Percentiles rank a stretch among this genome's conserved stretches.
Conservation (phyloP, 75 land plant genomes). For the Sequoiadendron giganteum region DNA sequence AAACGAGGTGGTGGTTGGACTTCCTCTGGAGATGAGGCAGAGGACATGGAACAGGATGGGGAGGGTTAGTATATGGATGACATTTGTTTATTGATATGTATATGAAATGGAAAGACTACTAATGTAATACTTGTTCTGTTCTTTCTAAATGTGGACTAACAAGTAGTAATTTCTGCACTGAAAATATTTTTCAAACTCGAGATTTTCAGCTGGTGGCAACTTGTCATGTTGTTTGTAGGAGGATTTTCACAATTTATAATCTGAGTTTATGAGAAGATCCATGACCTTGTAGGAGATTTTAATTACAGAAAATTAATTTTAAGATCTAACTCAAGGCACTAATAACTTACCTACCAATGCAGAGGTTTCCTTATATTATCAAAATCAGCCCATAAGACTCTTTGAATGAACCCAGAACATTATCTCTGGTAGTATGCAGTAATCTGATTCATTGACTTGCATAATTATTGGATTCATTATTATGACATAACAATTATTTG, state of each 20-base stretch:
- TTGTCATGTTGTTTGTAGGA: neutral
- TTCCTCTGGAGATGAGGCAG: slow-evolving; percentile 31
- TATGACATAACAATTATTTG: neutral
- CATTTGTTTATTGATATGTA: neutral
- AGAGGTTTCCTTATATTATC: neutral
- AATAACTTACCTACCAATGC: neutral
- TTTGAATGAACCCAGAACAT: neutral
- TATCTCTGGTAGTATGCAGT: neutral
- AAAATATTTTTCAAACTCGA: neutral
- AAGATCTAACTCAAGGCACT: neutral
- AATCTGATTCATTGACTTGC: neutral
- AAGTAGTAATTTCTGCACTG: neutral
- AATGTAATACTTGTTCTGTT: neutral
- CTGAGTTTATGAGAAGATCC: neutral
- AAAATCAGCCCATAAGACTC: neutral
- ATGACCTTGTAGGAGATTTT: neutral
- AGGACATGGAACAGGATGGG: slow-evolving; percentile 14
- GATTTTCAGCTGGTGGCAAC: neutral
- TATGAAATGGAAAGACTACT: neutral
- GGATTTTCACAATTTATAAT: neutral
- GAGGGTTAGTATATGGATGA: neutral
- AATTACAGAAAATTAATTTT: neutral
- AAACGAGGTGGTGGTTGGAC: slow-evolving; percentile 17
- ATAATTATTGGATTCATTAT: neutral
- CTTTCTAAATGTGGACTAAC: neutral